phyloP scores from a whole-genome alignment of 2,329 filamentous ascomycete species.

The Phymatotrichopsis omnivora region DNA sequence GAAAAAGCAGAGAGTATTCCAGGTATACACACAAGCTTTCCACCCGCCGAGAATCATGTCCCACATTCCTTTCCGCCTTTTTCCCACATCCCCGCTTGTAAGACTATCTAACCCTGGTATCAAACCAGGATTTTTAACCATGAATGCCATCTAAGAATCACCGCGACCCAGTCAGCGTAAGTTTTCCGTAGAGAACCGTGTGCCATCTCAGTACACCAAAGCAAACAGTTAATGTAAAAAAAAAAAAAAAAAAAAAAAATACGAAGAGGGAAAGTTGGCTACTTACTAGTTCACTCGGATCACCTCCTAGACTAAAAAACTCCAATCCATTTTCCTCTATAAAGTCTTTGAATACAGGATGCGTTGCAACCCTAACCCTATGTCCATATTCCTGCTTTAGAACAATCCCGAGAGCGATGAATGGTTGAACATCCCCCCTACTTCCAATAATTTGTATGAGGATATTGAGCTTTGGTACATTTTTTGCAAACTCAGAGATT shows the following conservation, averaged over 20 bases:
- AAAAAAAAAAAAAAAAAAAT: too few relatives aligned
- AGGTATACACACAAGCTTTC: constrained; percentile 70
- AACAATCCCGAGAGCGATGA: constrained; percentile 62
- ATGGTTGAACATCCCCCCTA: constrained; percentile 70
- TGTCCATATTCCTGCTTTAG: constrained; percentile 57
- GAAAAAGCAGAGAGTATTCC: constrained; percentile 42
- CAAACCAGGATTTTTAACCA: constrained; percentile 79
- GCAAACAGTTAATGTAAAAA: too few relatives aligned
- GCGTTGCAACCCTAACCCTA: constrained; percentile 63
- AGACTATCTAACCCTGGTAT: constrained; percentile 74
- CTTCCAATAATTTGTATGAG: constrained; percentile 77
- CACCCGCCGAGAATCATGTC: constrained; percentile 78
- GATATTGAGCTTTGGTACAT: constrained; percentile 50
- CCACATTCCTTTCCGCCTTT: constrained; percentile 62
- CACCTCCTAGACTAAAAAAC: constrained; percentile 67
- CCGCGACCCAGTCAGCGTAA: too few relatives aligned
- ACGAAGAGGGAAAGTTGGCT: too few relatives aligned
- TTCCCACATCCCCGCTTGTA: constrained; percentile 65
- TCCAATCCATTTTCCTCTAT: constrained; percentile 61
- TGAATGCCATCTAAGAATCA: constrained; percentile 75
- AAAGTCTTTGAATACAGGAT: constrained; percentile 56
- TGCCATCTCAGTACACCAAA: too few relatives aligned
- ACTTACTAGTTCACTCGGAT: constrained; percentile 52
- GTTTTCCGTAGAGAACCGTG: too few relatives aligned
- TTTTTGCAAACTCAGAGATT: constrained; percentile 21